Base-by-base conservation (phyloP, 2,329 filamentous ascomycete species). In the Kalmusia sp. region DNA sequence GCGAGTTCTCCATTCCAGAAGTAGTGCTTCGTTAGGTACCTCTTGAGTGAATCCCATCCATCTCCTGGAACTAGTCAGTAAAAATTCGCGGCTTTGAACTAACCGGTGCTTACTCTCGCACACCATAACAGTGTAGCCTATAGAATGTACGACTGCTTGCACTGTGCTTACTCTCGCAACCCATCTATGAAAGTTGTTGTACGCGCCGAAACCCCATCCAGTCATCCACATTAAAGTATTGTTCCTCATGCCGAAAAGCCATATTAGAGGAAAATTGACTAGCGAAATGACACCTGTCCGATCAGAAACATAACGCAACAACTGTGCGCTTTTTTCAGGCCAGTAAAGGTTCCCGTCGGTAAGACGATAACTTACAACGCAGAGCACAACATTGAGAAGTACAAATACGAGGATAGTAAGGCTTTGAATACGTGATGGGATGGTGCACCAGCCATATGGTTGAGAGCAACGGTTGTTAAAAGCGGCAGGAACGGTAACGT, bases 171-270 rank as follows among this genome's bases (percentile, higher is more conserved):
- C 77, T 15, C 87, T 78, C 0, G 88, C 87, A 3, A 87, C 78
- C 79, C 86, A 87, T 0, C 87, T 83, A 68, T 90, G 88, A 47
- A 89, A 89, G 34, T 84, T 80, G 59, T 85, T 90, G 63, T 85
- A 90, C 0, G 84, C 86, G 1, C 80, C 80, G 66, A 87, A 89
- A 9, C 84, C 85, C 87, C 87, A 90, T 0, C 87, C 87, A 0
- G 88, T 90, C 0, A 86, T 66, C 84, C 84, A 88, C 49, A 89
- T 75, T 14, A 89, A 78, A 0, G 86, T 63, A 46, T 90, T 89
- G 56, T 90, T 91, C 8, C 88, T 78, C 65, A 84, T 84, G 0
- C 83, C 84, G 58, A 90, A 90, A 0, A 90, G 69, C 86, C 86
- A 89, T 0, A 89, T 73, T 2, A 88, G 63, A 0, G 86, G 84